These are phyloP conservation scores for Tothia fuscella DNA, from an alignment of 2,329 filamentous ascomycete species.

Conservation along the genomic window DNA sequence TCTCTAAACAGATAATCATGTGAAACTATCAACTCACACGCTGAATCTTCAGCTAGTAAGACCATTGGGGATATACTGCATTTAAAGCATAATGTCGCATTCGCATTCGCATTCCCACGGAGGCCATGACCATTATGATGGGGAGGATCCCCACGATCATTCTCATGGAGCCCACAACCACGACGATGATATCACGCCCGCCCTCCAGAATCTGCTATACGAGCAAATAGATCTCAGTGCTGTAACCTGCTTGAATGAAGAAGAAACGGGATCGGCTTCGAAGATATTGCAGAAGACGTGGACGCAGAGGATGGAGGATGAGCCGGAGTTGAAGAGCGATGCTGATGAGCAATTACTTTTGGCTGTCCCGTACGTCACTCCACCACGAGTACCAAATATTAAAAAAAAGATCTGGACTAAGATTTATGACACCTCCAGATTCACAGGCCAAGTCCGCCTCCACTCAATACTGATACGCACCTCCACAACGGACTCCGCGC, in stretches of 20 bases:
- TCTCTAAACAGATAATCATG: too few relatives aligned
- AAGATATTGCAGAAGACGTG: conserved; percentile 82
- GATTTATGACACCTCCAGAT: conserved; percentile 40
- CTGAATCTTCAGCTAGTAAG: too few relatives aligned
- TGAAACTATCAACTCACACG: too few relatives aligned
- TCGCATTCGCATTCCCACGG: conserved; percentile 3
- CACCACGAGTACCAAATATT: background rate
- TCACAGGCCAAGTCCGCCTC: conserved; percentile 86
- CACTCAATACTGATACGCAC: conserved; percentile 81
- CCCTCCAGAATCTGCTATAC: conserved; percentile 82
- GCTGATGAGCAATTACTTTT: conserved; percentile 91
- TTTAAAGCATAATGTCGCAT: background rate
- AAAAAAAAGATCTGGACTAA: background rate
- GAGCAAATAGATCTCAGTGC: conserved; percentile 82
- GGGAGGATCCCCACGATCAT: conserved; percentile 19
- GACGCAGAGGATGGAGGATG: conserved; percentile 59
- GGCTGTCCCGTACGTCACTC: conserved; percentile 61
- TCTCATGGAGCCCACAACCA: conserved; percentile 42
- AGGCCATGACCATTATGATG: conserved; percentile 11
- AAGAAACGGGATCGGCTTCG: conserved; percentile 52
- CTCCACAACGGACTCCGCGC: conserved; percentile 56
- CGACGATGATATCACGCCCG: conserved; percentile 61
- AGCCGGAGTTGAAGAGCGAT: conserved; percentile 73
- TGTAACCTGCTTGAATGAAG: conserved; percentile 77
- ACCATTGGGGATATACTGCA: too few relatives aligned